A percentile compares a stretch with the other conserved stretches of the same genome.
Evolutionary conservation across 2,329 filamentous ascomycete genomes (phyloP).

Genomic region (Podosphaera aphanis): DNA sequence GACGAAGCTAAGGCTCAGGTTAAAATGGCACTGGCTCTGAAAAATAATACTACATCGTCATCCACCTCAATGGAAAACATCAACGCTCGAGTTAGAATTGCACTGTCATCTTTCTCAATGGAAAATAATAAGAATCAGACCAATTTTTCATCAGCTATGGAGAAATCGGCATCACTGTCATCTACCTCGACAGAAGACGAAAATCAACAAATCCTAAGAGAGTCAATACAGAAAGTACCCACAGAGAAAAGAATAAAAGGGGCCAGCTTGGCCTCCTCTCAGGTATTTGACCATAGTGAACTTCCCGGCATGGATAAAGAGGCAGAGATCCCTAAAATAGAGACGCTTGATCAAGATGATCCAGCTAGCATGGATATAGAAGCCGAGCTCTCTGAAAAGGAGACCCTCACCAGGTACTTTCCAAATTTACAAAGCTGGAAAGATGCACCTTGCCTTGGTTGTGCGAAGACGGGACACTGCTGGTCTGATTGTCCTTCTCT

Average conservation of each 20-base stretch:
- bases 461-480: constrained; percentile 25
- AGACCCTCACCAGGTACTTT: constrained; percentile 21
- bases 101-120: too few relatives aligned
- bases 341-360: background rate
- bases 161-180: background rate
- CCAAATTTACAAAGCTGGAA: constrained; percentile 8
- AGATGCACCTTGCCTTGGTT: constrained; percentile 23
- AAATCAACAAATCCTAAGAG: background rate
- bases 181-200: background rate
- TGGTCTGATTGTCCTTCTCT: constrained; percentile 22
- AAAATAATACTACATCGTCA: too few relatives aligned
- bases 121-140: too few relatives aligned
- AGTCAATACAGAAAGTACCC: background rate
- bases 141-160: too few relatives aligned
- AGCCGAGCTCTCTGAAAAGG: constrained; percentile 19
- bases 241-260: too few relatives aligned
- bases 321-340: too few relatives aligned
- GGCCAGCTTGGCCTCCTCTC: too few relatives aligned
- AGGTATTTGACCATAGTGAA: too few relatives aligned
- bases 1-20: background rate
- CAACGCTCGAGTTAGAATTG: too few relatives aligned
- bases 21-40: background rate
- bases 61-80: too few relatives aligned
- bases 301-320: too few relatives aligned
- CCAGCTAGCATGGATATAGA: constrained; percentile 1